A percentile compares a stretch with the other conserved stretches of the same genome.
Conservation (phyloP, 2,329 filamentous ascomycete species). For the Aspergillus sp. region DNA sequence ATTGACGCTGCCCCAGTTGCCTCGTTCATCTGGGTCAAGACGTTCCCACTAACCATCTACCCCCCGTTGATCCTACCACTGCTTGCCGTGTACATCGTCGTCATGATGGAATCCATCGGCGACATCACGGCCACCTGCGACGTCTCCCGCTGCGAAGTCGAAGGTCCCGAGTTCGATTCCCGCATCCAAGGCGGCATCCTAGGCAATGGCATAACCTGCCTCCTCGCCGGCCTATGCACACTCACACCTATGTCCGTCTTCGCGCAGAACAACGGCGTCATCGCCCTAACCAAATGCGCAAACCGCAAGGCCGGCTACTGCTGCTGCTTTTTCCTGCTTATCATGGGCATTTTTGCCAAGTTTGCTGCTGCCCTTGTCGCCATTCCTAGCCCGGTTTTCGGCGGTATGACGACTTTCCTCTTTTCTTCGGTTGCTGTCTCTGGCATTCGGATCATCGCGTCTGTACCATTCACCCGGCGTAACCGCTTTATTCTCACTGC, state of each 20-base stretch:
- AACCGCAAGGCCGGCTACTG: slow-evolving; percentile 62
- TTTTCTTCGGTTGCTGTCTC: slow-evolving; percentile 60
- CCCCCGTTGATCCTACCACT: slow-evolving; percentile 60
- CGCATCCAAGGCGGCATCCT: slow-evolving; percentile 63
- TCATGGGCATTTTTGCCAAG: slow-evolving; percentile 66
- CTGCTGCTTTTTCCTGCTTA: slow-evolving; percentile 57
- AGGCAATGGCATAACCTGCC: slow-evolving; percentile 59
- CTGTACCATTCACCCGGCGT: slow-evolving; percentile 56
- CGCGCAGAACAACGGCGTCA: slow-evolving; percentile 64
- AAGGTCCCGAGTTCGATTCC: slow-evolving; percentile 59
- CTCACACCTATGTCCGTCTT: slow-evolving; percentile 64
- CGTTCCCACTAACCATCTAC: slow-evolving; percentile 60
- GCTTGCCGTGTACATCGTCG: slow-evolving; percentile 52
- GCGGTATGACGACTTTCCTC: slow-evolving; percentile 55
- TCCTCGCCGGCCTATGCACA: slow-evolving; percentile 57
- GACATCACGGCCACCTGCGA: slow-evolving; percentile 64
- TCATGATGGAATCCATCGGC: slow-evolving; percentile 62
- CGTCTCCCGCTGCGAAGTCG: slow-evolving; percentile 57
- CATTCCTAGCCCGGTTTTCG: slow-evolving; percentile 49
- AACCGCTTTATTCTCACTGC: slow-evolving; percentile 62
- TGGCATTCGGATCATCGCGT: slow-evolving; percentile 59
- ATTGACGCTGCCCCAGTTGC: slow-evolving; percentile 56
- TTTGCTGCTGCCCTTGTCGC: slow-evolving; percentile 62
- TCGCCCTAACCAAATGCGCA: slow-evolving; percentile 60
- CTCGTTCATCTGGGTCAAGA: slow-evolving; percentile 66